phyloP scores from a whole-genome alignment of 1,284 basidiomycete species.

The Moniliophthora roreri region DNA sequence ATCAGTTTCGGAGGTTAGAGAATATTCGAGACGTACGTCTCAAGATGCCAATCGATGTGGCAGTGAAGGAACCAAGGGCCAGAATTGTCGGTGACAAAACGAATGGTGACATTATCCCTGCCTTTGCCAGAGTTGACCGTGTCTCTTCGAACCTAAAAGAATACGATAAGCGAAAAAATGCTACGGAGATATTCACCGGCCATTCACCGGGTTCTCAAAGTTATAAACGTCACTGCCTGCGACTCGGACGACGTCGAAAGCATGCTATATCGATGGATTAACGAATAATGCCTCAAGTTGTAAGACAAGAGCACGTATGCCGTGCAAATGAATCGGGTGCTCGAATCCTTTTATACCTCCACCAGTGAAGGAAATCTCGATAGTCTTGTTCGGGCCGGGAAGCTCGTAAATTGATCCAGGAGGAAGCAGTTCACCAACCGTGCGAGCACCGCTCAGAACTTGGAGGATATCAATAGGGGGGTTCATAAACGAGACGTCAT shows the following conservation, averaged over 20 bases:
- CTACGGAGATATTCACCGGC: too few relatives aligned
- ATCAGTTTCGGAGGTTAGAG: too few relatives aligned
- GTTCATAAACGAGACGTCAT: conserved; percentile 6
- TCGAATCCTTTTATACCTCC: conserved; percentile 10
- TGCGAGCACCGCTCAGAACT: conserved; percentile 1
- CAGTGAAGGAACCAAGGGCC: conserved; percentile 3
- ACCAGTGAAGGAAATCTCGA: conserved; percentile 20
- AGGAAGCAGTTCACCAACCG: conserved; percentile 18
- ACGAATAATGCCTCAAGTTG: neutral
- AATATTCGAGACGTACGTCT: conserved; percentile 2
- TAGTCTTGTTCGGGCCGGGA: conserved; percentile 18
- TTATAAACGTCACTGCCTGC: conserved; percentile 4
- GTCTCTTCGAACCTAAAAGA: conserved; percentile 7
- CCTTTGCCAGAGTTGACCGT: conserved; percentile 6
- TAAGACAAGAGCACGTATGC: conserved; percentile 30
- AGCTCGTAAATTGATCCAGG: conserved; percentile 18
- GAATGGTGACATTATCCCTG: conserved; percentile 16
- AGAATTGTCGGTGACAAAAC: conserved; percentile 21
- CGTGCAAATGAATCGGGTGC: conserved; percentile 44
- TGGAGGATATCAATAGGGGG: conserved; percentile 16
- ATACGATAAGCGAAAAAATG: too few relatives aligned
- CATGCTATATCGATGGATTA: neutral
- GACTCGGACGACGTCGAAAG: conserved; percentile 11
- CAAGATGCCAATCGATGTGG: conserved; percentile 9
- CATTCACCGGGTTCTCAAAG: conserved; percentile 4